These are phyloP conservation scores for Cercis canadensis DNA, from an alignment of 306 rosid species.

Conservation along the genomic window DNA sequence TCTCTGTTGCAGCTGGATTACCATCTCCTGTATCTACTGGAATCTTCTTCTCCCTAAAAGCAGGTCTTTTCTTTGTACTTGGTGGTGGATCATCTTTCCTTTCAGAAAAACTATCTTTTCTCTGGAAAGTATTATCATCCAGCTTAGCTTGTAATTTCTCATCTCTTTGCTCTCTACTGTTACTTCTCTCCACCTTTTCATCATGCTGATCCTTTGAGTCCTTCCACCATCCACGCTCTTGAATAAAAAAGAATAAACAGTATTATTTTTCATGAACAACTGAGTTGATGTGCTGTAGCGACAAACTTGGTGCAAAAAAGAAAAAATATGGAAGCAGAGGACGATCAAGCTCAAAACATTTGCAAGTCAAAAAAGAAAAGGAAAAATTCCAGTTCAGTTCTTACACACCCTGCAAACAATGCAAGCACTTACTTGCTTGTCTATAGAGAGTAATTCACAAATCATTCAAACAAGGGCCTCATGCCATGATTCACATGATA, in stretches of 20 bases:
- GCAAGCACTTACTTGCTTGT: background rate
- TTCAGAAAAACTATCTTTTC: slow-evolving; percentile 60
- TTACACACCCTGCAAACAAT: slow-evolving; percentile 22
- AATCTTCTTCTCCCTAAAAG: slow-evolving; percentile 88
- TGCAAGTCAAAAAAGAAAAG: background rate
- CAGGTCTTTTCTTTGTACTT: slow-evolving; percentile 70
- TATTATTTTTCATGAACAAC: slow-evolving; percentile 17
- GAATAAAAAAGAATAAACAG: slow-evolving; percentile 16
- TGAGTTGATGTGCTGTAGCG: background rate
- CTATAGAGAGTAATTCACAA: slow-evolving; percentile 7
- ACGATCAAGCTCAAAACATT: slow-evolving; percentile 17
- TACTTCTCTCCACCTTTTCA: slow-evolving; percentile 48
- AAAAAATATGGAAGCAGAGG: background rate
- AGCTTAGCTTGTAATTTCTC: slow-evolving; percentile 53
- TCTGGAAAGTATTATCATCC: slow-evolving; percentile 47
- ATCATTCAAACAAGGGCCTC: slow-evolving; percentile 23
- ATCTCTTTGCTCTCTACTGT: slow-evolving; percentile 55
- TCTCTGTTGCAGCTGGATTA: slow-evolving; percentile 47
- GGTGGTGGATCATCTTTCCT: slow-evolving; percentile 54
- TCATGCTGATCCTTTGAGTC: slow-evolving; percentile 57
- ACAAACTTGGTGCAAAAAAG: slow-evolving; percentile 24
- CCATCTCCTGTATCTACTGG: slow-evolving; percentile 50
- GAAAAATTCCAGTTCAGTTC: slow-evolving; percentile 3
- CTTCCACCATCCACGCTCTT: slow-evolving; percentile 79
- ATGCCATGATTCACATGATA: background rate